Conservation (phyloP, 2,329 filamentous ascomycete genomes). For the Dactylellina cionopaga region DNA sequence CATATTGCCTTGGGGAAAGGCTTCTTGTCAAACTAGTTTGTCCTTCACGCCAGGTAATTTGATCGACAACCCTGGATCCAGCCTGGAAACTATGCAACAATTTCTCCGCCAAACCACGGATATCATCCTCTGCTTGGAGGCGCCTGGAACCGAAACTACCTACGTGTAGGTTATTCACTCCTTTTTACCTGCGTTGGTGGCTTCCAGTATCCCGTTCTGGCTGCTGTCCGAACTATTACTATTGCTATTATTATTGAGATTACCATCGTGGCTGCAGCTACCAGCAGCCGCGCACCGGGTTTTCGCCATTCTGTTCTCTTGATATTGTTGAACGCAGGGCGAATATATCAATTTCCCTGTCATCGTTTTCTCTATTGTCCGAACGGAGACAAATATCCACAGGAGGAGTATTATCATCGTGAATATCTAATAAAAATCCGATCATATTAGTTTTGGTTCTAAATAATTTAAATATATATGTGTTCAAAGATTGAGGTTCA, state of each 20-base stretch:
- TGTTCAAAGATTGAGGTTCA: not conserved
- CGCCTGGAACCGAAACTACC: not conserved
- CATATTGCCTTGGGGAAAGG: no score
- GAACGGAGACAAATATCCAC: slow-evolving; percentile 67
- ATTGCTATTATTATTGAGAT: slow-evolving; percentile 5
- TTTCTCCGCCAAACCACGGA: no score
- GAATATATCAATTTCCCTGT: slow-evolving; percentile 67
- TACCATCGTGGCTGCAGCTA: not conserved
- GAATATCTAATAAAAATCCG: slow-evolving; percentile 61
- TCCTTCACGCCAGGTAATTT: no score
- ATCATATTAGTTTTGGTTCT: not conserved
- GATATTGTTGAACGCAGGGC: slow-evolving; percentile 65
- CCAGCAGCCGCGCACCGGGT: slow-evolving; percentile 2
- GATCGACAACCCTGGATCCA: not conserved
- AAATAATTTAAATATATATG: no score
- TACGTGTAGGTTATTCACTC: not conserved
- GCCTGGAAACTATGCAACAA: not conserved
- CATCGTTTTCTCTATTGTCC: slow-evolving; percentile 65
- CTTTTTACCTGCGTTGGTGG: not conserved
- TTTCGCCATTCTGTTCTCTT: slow-evolving; percentile 37
- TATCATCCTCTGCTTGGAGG: no score
- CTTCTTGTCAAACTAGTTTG: no score
- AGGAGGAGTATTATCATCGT: slow-evolving; percentile 66
- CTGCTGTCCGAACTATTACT: slow-evolving; percentile 17
- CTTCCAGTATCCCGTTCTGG: slow-evolving; percentile 23